Base-by-base conservation (phyloP, 805 yeast genomes). In the Cyberlindnera nakhonratchasimensis region DNA sequence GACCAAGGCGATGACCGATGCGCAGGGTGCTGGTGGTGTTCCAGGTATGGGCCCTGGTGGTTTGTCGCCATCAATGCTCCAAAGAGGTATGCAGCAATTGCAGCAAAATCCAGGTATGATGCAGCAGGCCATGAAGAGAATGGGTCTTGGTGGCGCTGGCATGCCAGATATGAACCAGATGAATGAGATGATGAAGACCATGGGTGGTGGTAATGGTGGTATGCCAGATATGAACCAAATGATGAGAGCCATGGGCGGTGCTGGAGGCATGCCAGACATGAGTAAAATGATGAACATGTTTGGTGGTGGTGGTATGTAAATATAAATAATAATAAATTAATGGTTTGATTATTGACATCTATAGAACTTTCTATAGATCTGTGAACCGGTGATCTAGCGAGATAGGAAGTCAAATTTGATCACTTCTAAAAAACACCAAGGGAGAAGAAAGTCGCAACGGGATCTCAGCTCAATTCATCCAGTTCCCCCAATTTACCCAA, bases 31-130 rank as follows among this genome's bases (percentile, higher is more conserved):
- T 65, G 64, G 64, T 47, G 82, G 74, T 44, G 74, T 72, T 43
- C 77, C 79, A 56, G 70, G 72, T 11, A 31, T 25, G 79, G 74
- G 44, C 72, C 72, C 33, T 62, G 61, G 40, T 43, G 50, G 45
- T 2, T 16, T 42, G 32, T 54, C 66, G 3, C 70, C 69, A 11
- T 61, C 65, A 36, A 66, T 67, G 63, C 65, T 67, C 61, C 70
- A 67, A 49, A 69, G 66, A 49, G 29, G 29, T 26, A 76, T 80
- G 77, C 79, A 75, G 49, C 75, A 74, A 42, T 58, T 82, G 63
- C 81, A 79, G 70, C 78, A 77, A 50, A 82, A 82, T 56, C 90
- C 91, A 24, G 78, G 82, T 11, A 71, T 83, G 78, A 82, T 82
- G 88, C 79, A 80, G 54, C 73, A 72, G 43, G 43, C 41, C 7